Percentiles rank a stretch among this genome's conserved stretches.
Evolutionary conservation across 2,329 filamentous ascomycete genomes (phyloP).

Genomic region (Lecanosticta acicola): DNA sequence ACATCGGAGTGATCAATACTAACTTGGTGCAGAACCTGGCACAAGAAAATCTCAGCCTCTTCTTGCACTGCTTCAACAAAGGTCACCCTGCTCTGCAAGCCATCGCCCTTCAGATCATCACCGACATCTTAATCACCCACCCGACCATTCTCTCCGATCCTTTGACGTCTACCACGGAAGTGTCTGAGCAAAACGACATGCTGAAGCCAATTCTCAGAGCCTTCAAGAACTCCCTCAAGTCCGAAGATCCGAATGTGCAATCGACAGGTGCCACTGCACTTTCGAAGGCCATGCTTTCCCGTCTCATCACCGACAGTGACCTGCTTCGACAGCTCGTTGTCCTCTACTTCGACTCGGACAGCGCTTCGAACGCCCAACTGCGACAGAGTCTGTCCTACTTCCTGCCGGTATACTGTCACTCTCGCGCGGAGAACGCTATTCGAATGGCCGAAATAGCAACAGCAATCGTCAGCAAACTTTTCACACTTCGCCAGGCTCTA

Average conservation of each 20-base stretch:
- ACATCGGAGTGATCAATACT: slow-evolving; percentile 4
- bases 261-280: slow-evolving; percentile 74
- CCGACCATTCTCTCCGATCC: slow-evolving; percentile 66
- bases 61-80: slow-evolving; percentile 93
- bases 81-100: slow-evolving; percentile 86
- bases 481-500: slow-evolving; percentile 33
- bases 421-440: slow-evolving; percentile 71
- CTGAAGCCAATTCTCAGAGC: slow-evolving; percentile 70
- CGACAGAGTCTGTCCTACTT: slow-evolving; percentile 89
- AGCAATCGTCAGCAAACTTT: slow-evolving; percentile 66
- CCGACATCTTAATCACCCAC: slow-evolving; percentile 86
- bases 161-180: slow-evolving; percentile 31
- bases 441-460: slow-evolving; percentile 72
- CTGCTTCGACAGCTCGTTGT: slow-evolving; percentile 80
- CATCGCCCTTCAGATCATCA: slow-evolving; percentile 83
- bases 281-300: slow-evolving; percentile 78
- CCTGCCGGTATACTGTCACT: slow-evolving; percentile 89
- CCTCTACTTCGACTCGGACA: slow-evolving; percentile 81
- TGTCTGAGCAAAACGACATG: slow-evolving; percentile 28
- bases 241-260: slow-evolving; percentile 67
- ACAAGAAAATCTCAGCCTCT: slow-evolving; percentile 83
- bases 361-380: slow-evolving; percentile 70
- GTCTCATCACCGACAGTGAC: slow-evolving; percentile 64
- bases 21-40: slow-evolving; percentile 62
- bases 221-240: slow-evolving; percentile 76